Conservation (phyloP, 768 basidiomycete genomes). For the Rhodosporidiobolus odoratus region DNA sequence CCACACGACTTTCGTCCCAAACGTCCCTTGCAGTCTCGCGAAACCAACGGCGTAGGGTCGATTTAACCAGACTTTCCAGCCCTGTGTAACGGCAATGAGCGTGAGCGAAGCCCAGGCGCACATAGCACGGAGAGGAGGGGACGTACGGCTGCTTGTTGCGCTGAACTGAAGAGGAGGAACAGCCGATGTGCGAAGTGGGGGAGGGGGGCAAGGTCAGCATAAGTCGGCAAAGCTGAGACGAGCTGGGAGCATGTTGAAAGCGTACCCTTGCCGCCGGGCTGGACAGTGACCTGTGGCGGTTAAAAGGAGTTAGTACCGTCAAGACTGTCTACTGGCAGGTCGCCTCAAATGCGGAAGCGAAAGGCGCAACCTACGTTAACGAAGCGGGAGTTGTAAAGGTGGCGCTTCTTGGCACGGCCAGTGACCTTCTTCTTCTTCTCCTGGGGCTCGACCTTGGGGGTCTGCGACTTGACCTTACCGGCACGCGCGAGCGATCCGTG, state of each 20-base stretch:
- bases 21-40: too few relatives aligned
- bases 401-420: slow-evolving; percentile 95
- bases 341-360: not conserved
- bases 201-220: slow-evolving; percentile 57
- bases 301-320: too few relatives aligned
- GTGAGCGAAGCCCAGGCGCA: not conserved
- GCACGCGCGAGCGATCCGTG: slow-evolving; percentile 43
- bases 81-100: not conserved
- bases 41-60: not conserved
- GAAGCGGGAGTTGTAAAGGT: slow-evolving; percentile 80
- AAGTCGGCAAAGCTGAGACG: too few relatives aligned
- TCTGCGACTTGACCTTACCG: slow-evolving; percentile 91
- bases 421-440: slow-evolving; percentile 98
- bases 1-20: too few relatives aligned
- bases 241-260: too few relatives aligned
- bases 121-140: not conserved
- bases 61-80: slow-evolving; percentile 31
- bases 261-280: too few relatives aligned
- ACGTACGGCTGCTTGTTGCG: slow-evolving; percentile 32
- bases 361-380: slow-evolving; percentile 6
- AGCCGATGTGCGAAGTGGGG: not conserved
- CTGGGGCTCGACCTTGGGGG: slow-evolving; percentile 95
- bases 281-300: too few relatives aligned
- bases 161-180: not conserved
- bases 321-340: too few relatives aligned